A percentile compares a stretch with the other conserved stretches of the same genome.
Evolutionary conservation across 2,329 filamentous ascomycete species (phyloP).

Genomic region (Fusarium annulatum): DNA sequence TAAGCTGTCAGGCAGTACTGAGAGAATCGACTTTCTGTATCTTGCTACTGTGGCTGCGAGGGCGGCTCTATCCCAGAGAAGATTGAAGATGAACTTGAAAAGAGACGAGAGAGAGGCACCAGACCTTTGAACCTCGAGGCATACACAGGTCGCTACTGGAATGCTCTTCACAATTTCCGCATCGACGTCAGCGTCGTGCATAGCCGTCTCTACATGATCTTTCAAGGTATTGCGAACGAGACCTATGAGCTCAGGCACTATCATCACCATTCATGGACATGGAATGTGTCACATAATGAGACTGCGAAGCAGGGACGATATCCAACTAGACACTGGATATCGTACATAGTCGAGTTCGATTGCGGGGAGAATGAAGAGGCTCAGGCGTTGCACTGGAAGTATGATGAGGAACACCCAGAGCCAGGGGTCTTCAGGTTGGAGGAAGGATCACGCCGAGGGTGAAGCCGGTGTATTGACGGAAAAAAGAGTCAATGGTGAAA

Average conservation of each 20-base stretch:
- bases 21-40: fast-evolving
- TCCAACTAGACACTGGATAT: neutral
- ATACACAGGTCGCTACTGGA: neutral
- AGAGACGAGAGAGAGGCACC: neutral
- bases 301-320: neutral
- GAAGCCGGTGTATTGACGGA: no score
- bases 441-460: neutral
- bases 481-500: no score
- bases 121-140: neutral
- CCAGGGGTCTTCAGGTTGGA: fast-evolving
- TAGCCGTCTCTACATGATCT: neutral
- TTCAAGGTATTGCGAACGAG: neutral
- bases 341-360: neutral
- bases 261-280: neutral
- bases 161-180: neutral
- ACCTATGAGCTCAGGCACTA: neutral
- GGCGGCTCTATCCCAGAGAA: neutral
- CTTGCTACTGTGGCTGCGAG: neutral
- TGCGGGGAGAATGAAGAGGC: fast-evolving
- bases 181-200: fast-evolving
- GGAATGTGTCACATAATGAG: neutral
- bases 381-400: neutral
- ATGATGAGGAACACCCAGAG: neutral
- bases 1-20: neutral
- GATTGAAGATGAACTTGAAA: neutral